Base-by-base conservation (phyloP, 2,329 filamentous ascomycete genomes). In the Scedosporium aurantiacum region DNA sequence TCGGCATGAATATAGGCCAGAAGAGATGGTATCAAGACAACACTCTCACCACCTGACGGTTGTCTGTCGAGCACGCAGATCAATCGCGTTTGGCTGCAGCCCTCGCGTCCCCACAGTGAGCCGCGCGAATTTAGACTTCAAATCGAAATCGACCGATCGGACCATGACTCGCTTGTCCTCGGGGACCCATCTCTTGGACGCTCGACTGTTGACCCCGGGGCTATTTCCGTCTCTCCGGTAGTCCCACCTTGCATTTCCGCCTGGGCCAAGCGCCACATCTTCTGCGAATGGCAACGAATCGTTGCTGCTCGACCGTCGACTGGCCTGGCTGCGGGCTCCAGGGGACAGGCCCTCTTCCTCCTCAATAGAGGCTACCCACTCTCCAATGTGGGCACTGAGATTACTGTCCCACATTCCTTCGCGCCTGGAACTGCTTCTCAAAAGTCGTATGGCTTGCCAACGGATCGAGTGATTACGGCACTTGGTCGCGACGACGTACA, bases 391-490 rank as follows among this genome's bases (percentile, higher is more conserved):
- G 1, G 82, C 81, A 10, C 78, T 75, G 63, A 85, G 75, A 64
- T 82, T 79, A 66, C 81, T 85, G 66, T 89, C 85, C 86, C 86
- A 89, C 78, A 88, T 85, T 23, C 83, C 85, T 71, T 89, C 86
- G 57, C 85, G 76, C 55, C 85, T 77, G 6, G 83, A 80, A 67
- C 81, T 84, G 65, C 78, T 82, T 58, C 78, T 76, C 61, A 89
- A 72, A 43, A 89, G 70, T 68, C 82, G 77, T 50, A 88, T 84
- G 6, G 86, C 85, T 64, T 82, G 80, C 18, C 83, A 76, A 21
- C 86, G 79, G 40, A 82, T 76, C 1, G 73, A 65, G 0, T 79
- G 78, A 63, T 87, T 80, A 10, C 84, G 79, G 67, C 85, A 88
- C 67, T 86, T 87, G 5, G 82, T 86, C 5, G 82, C 85, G n/a